phyloP scores from a whole-genome alignment of 495 filamentous ascomycete genomes.

The Penicillium ucsense region DNA sequence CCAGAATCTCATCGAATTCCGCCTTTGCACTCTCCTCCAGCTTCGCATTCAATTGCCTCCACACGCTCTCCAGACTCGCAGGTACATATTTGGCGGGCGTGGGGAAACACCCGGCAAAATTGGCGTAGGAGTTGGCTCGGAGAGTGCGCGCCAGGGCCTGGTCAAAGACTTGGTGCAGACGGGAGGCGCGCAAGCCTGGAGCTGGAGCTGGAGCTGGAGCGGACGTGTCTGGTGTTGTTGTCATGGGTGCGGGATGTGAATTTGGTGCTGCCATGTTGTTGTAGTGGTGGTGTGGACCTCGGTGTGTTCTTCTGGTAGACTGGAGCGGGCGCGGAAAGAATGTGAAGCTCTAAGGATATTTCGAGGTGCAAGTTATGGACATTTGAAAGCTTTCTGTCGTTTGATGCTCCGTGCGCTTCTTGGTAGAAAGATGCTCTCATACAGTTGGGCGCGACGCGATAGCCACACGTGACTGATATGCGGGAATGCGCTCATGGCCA shows the following conservation, averaged over 20 bases:
- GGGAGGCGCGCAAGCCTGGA: constrained; percentile 66
- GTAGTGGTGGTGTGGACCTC: not conserved
- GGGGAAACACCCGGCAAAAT: constrained; percentile 84
- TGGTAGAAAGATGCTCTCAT: no score
- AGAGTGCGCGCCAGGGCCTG: constrained; percentile 62
- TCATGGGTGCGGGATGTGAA: constrained; percentile 1
- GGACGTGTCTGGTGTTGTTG: not conserved
- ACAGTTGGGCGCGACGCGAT: constrained; percentile 9
- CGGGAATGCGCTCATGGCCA: not conserved
- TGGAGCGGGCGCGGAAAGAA: not conserved
- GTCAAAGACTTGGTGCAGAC: constrained; percentile 60
- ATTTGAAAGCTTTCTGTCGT: no score
- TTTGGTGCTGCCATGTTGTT: constrained; percentile 11
- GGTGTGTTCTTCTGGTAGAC: not conserved
- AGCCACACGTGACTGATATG: constrained; percentile 9
- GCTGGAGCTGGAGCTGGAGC: not conserved
- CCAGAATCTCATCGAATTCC: constrained; percentile 72
- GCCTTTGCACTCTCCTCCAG: constrained; percentile 49
- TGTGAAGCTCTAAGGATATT: not conserved
- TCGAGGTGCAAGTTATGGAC: not conserved
- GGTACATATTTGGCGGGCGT: constrained; percentile 64
- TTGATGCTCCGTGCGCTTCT: no score
- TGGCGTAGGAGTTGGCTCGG: constrained; percentile 60
- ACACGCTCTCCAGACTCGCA: constrained; percentile 54
- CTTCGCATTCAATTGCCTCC: constrained; percentile 59